Evolutionary conservation across 352 stramenopile species (phyloP), one percentile per base, ranked within the genome.

Genomic region (Phytophthora meadii): DNA sequence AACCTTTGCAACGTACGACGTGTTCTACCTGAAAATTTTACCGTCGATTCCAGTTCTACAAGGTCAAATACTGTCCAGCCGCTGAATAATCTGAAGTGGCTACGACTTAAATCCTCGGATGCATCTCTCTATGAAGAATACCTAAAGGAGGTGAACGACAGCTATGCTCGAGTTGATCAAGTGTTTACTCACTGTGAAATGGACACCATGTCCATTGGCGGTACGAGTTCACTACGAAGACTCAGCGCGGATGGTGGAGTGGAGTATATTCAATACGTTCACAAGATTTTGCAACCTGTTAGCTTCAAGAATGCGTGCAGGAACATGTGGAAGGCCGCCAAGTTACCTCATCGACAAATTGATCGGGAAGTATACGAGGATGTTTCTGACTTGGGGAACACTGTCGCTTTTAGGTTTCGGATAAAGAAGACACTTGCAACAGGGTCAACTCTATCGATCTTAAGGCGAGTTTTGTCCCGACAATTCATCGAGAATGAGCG

Each of bases 401-500:
- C 70, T 1, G 54, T 77, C 45, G 74, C 63, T 0, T 58, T 70
- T 48, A 82, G 71, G 57, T 77, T 74, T 32, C 61, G 48, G 3
- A 37, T 67, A 9, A 50, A 30, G 28, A 39, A 42, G 15, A 61
- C 22, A 45, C 68, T 51, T 27, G 48, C 30, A 10, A 54, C 27
- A 17, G 64, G 41, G 41, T 28, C 44, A 28, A 59, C 47, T 15
- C 54, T 59, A 30, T 68, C 66, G 11, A 58, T 70, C 15, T 19
- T 67, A 6, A 61, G 51, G 19, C 62, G 58, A 7, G 47, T 50
- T 15, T 47, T 67, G 5, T 19, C 42, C 3, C 45, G 55, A 1
- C 34, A 65, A 37, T 88, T 78, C 49, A 59, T 65, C 0, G 68
- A 82, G 19, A 36, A 17, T 0, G 57, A 83, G 17, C 72, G 79